Evolutionary conservation across 306 rosid genomes (phyloP), one percentile per base, ranked within the genome.

Genomic region (Corylus americana): DNA sequence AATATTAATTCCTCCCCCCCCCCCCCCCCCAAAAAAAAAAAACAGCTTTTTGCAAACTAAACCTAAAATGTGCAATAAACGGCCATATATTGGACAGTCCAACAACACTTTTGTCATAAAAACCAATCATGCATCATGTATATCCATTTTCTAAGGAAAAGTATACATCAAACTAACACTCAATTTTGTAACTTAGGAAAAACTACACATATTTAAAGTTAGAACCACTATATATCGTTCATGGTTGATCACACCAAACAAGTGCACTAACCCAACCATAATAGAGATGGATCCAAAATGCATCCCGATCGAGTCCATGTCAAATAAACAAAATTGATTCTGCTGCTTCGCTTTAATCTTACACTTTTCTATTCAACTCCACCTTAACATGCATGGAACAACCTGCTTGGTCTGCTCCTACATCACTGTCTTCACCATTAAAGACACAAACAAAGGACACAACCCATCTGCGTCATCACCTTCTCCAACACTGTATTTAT

Each of bases 381-480:
- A 6, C 1, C 13, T 31, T 31, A 5, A 11, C 29, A 62, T 27
- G 17, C 17, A 62, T 37, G 50, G 16, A 39, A 3, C 29, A 18
- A 39, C 25, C 13, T 39, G 29, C 27, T 17, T 67, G 50, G 29
- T 39, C 71, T 3, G 50, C 18, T 1, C 17, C 20, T 6, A 1
- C 13, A 8, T 45, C 11, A 13, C 61, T 12, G 44, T 49, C 76
- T 71, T 71, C 4, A 71, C 55, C 76, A 29, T 72, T 16, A 48
- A 50, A 50, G 27, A 13, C 57, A 29, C 6, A 17, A 29, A 50
- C 59, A 48, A 76, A 29, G 50, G 71, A 77, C 79, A 59, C 18
- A 45, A 71, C 70, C 76, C 35, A 84, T n/a, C 70, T 84, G 80
- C 69, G 51, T 74, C 50, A 16, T 78, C 45, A 39, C 39, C 18